Evolutionary conservation across 2,329 filamentous ascomycete genomes (phyloP), one percentile per base, ranked within the genome.

Genomic region (Alternaria gansuensis): DNA sequence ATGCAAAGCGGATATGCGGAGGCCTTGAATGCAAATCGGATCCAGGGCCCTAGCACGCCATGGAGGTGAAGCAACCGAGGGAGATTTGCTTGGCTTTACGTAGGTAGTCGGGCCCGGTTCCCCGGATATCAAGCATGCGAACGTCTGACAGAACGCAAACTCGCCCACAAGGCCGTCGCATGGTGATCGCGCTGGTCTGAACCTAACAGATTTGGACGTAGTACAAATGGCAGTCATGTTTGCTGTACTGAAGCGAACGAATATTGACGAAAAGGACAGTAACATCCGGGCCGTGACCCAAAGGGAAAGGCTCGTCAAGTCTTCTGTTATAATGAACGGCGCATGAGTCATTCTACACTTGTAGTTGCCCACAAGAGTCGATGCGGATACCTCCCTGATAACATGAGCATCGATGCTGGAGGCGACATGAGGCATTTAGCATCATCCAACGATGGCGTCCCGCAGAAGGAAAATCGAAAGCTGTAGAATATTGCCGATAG

Each of bases 11-110:
- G 9, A 9, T 13, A 5, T 24, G 23, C 33, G 21, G 21, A n/a
- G 9, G 13, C 14, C n/a, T 31, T 21, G 21, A 23, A 5, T 37
- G 14, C 46, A 29, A 36, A 39, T 72, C 69, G 26, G 64, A 48
- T 24, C 6, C 13, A n/a, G 26, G 7, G 44, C 29, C 31, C 21
- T 28, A 11, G 26, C 26, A 44, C 41, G 26, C 41, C 41, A 44
- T 17, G 24, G 14, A 23, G 8, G 6, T 26, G 13, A 17, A 36
- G 31, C 33, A 26, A 24, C 21, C 17, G 11, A 23, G 3, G 5
- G 13, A 11, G 24, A 11, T 33, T 34, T 48, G 31, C 52, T 67
- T 60, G 53, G 39, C 24, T 31, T 36, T 39, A 51, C 24, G 8
- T 31, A 23, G 9, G 8, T 31, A 23, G 9, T n/a, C 13, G 17